phyloP scores from a whole-genome alignment of 768 basidiomycete species.

The Mycena filopes region DNA sequence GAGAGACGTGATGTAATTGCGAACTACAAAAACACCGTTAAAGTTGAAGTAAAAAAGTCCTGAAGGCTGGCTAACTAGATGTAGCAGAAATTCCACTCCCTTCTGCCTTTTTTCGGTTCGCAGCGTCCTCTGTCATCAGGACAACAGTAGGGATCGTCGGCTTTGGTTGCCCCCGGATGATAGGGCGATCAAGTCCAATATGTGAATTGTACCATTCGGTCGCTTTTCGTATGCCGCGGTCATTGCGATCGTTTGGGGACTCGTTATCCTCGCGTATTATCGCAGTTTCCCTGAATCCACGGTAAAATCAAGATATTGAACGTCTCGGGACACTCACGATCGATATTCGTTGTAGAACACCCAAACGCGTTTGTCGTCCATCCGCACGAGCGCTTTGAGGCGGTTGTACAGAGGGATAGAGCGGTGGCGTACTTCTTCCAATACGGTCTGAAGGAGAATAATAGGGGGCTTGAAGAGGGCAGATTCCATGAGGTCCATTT shows the following conservation, averaged over 20 bases:
- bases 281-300: conserved; percentile 73
- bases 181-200: conserved; percentile 62
- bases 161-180: conserved; percentile 59
- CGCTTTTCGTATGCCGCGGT: conserved; percentile 91
- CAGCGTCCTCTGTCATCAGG: conserved; percentile 90
- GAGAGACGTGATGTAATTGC: conserved; percentile 84
- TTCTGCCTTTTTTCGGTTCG: conserved; percentile 82
- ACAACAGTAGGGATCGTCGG: conserved; percentile 69
- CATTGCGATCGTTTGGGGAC: conserved; percentile 93
- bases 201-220: conserved; percentile 89
- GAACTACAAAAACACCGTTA: conserved; percentile 55
- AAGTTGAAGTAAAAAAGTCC: not conserved
- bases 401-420: conserved; percentile 94
- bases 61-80: conserved; percentile 60
- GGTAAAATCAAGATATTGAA: not conserved
- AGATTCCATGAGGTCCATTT: conserved; percentile 97
- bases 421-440: conserved; percentile 96
- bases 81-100: conserved; percentile 66
- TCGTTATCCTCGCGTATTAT: conserved; percentile 81
- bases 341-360: conserved; percentile 90
- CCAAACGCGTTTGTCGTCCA: conserved; percentile 88
- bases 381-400: conserved; percentile 83
- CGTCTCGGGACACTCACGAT: conserved; percentile 62
- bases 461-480: conserved; percentile 79
- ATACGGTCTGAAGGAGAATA: conserved; percentile 92